Evolutionary conservation across 2,329 filamentous ascomycete species (phyloP).

Genomic region (Fusarium sp.): DNA sequence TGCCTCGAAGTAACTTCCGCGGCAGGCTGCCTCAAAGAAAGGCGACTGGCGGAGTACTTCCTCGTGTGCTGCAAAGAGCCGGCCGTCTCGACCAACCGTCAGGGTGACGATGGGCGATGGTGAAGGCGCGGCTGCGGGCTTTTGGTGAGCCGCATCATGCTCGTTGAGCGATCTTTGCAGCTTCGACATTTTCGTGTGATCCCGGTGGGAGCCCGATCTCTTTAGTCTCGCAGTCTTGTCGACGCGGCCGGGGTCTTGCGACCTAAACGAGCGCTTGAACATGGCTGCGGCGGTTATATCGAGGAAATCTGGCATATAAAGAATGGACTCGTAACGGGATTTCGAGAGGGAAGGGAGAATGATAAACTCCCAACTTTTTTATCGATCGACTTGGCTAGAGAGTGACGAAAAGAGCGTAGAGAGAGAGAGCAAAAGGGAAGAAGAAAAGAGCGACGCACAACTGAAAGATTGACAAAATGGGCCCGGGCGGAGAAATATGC

Average conservation of each 20-base stretch:
- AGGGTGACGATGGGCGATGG: slow-evolving; percentile 87
- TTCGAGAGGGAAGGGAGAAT: slow-evolving; percentile 36
- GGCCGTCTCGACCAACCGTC: slow-evolving; percentile 85
- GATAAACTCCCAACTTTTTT: slow-evolving; percentile 39
- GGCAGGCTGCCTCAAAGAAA: slow-evolving; percentile 82
- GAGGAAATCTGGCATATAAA: slow-evolving; percentile 43
- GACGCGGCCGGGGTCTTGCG: slow-evolving; percentile 80
- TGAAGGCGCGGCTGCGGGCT: slow-evolving; percentile 47
- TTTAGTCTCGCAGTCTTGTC: slow-evolving; percentile 91
- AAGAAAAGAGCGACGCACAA: slow-evolving; percentile 56
- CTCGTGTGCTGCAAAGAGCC: slow-evolving; percentile 95
- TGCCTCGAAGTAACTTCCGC: slow-evolving; percentile 79
- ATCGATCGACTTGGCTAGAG: slow-evolving; percentile 58
- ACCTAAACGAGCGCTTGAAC: slow-evolving; percentile 94
- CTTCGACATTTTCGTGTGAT: slow-evolving; percentile 85
- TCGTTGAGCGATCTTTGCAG: slow-evolving; percentile 86
- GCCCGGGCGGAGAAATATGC: slow-evolving; percentile 68
- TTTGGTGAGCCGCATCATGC: slow-evolving; percentile 57
- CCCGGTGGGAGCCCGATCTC: slow-evolving; percentile 70
- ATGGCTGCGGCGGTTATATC: slow-evolving; percentile 67
- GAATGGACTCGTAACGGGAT: slow-evolving; percentile 48
- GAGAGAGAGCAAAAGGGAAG: slow-evolving; percentile 49
- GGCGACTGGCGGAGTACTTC: slow-evolving; percentile 89
- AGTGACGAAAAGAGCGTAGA: slow-evolving; percentile 69
- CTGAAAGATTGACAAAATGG: slow-evolving; percentile 63